Conservation (phyloP, 2,329 filamentous ascomycete species). For the Aspergillus fumigatus region DNA sequence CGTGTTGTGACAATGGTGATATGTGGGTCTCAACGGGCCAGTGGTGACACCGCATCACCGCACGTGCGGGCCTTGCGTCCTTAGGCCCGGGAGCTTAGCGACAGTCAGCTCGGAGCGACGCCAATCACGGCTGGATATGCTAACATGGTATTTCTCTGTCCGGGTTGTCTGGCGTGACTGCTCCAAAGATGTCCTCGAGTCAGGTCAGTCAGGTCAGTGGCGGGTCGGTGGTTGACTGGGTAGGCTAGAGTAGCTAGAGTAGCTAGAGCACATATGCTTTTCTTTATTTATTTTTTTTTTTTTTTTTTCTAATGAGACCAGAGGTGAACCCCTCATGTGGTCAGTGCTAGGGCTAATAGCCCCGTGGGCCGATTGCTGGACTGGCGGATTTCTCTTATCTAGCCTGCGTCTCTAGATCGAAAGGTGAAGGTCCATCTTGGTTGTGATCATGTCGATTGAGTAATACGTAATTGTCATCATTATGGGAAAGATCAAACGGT, state of each 20-base stretch:
- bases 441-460: background rate
- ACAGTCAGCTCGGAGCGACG: background rate
- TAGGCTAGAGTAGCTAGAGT: too few relatives aligned
- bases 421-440: background rate
- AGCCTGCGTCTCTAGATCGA: background rate
- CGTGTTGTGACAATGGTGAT: background rate
- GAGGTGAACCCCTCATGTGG: background rate
- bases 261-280: background rate
- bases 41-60: background rate
- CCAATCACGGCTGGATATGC: background rate
- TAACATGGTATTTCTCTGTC: background rate
- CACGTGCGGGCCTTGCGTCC: background rate
- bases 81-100: background rate
- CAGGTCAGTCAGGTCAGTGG: too few relatives aligned
- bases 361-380: too few relatives aligned
- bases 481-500: slow-evolving; percentile 33
- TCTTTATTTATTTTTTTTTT: too few relatives aligned
- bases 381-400: background rate
- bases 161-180: too few relatives aligned
- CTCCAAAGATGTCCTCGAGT: background rate
- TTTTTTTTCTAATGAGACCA: background rate
- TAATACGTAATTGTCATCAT: background rate
- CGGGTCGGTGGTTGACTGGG: background rate
- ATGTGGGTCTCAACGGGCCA: background rate
- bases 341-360: background rate